Percentiles rank a stretch among this genome's conserved stretches.
Evolutionary conservation across 2,329 filamentous ascomycete species (phyloP).

Genomic region (Fusarium newnesense): DNA sequence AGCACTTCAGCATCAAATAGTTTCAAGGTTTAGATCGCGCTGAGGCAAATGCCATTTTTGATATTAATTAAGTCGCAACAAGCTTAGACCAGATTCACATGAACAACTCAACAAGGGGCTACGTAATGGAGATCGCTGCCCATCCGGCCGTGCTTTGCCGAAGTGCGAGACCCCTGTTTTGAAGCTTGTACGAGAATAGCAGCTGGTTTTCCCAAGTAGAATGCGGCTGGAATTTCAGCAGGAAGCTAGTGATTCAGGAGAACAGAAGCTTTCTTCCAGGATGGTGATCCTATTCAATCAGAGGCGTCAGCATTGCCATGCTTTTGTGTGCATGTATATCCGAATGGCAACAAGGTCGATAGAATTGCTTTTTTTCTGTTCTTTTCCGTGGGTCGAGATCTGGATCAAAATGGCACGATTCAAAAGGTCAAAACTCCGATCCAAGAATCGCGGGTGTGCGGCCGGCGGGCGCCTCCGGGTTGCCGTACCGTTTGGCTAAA

Average conservation of each 20-base stretch:
- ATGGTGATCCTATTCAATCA: neutral
- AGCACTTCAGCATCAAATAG: neutral
- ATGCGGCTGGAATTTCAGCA: neutral
- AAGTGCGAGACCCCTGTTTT: neutral
- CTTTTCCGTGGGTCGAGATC: neutral
- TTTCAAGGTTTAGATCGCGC: neutral
- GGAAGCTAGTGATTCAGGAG: neutral
- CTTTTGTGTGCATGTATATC: neutral
- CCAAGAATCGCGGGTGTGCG: neutral
- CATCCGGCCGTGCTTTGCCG: neutral
- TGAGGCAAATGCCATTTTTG: neutral
- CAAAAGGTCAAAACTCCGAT: neutral
- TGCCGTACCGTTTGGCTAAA: slow-evolving; percentile 2
- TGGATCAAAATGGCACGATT: neutral
- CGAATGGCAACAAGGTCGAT: neutral
- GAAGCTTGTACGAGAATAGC: slow-evolving; percentile 10
- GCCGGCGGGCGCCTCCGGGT: neutral
- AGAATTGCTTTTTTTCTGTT: neutral
- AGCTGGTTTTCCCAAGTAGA: neutral
- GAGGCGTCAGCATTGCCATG: neutral
- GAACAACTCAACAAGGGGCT: neutral
- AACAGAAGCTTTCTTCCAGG: neutral
- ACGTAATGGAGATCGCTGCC: neutral
- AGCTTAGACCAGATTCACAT: neutral
- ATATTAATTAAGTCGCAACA: neutral